Base-by-base conservation (phyloP, 2,329 filamentous ascomycete species). In the Alternaria atra region DNA sequence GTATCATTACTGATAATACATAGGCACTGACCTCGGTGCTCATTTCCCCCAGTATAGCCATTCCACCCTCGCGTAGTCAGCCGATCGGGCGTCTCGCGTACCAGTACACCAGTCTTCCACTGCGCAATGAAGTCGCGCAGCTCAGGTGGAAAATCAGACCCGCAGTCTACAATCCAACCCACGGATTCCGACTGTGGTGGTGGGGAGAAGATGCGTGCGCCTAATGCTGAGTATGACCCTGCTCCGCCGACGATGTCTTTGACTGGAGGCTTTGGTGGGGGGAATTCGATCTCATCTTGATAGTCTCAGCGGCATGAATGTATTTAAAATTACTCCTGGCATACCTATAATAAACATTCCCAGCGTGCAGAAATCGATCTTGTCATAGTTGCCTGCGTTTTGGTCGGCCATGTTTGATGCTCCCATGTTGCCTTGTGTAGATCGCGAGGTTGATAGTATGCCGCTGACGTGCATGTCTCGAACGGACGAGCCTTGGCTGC, bases 61-160 rank as follows among this genome's bases (percentile, higher is more conserved):
- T 98, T 98, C 92, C 93, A 97, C 46, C 91, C 94, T 46, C 93
- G 88, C 0, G 95, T 99, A 2, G 94, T 98, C 51, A 92, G 83
- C 25, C 92, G 88, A 6, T 84, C 78, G 1, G 84, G 82, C 55
- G 91, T 89, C 50, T 87, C 81, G 54, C 93, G 87, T 66, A 95
- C 81, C 15, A 93, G 73, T 20, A 87, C 91, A 6, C 87, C 87
- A 1, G 94, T 97, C 15, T 88, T 80, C 94, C 95, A 97, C 43
- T 86, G 84, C 13, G 85, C 80, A 67, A 99, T 89, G 43, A 86
- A 83, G 2, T 84, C 74, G 48, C 86, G 85, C 53, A 97, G 83
- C 12, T 85, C 80, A 0, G 82, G 65, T 0, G 94, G 94, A 68
- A 98, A 98, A 79, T 98, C 95, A 15, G 87, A 90, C 30, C 95